Evolutionary conservation across 352 stramenopile genomes (phyloP).

Genomic region (Pythium myriotylum): DNA sequence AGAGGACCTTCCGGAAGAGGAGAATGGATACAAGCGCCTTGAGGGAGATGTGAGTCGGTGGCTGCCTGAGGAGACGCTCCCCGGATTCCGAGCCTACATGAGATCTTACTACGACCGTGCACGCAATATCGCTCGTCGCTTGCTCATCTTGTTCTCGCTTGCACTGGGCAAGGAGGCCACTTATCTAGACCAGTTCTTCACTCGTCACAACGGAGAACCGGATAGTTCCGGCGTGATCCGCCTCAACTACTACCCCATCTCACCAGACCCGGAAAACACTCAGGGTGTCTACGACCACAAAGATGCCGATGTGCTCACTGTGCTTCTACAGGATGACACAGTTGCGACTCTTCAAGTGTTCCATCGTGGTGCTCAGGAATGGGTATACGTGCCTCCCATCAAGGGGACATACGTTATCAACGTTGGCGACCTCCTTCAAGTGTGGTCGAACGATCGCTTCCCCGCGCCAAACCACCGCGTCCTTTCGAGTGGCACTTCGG

Average conservation of each 20-base stretch:
- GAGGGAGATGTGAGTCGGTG: conserved; percentile 39
- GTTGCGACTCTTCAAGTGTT: conserved; percentile 58
- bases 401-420: conserved; percentile 64
- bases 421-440: conserved; percentile 58
- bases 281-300: conserved; percentile 69
- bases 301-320: conserved; percentile 53
- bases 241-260: conserved; percentile 91
- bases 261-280: conserved; percentile 42
- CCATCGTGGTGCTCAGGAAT: conserved; percentile 47
- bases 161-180: conserved; percentile 42
- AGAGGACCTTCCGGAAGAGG: conserved; percentile 20
- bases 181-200: conserved; percentile 72
- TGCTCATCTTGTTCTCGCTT: conserved; percentile 61
- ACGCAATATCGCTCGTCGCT: conserved; percentile 44
- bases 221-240: conserved; percentile 88
- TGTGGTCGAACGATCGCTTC: conserved; percentile 64
- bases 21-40: no score
- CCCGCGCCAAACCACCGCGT: conserved; percentile 52
- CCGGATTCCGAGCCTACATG: conserved; percentile 56
- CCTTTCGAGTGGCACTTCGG: conserved; percentile 31
- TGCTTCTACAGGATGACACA: conserved; percentile 65
- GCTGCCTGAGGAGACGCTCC: conserved; percentile 42
- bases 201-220: conserved; percentile 8
- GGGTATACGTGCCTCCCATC: conserved; percentile 43
- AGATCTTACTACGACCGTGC: conserved; percentile 43